Base-by-base conservation (phyloP, 2,329 filamentous ascomycete species). In the Dryadomyces quercivorus region DNA sequence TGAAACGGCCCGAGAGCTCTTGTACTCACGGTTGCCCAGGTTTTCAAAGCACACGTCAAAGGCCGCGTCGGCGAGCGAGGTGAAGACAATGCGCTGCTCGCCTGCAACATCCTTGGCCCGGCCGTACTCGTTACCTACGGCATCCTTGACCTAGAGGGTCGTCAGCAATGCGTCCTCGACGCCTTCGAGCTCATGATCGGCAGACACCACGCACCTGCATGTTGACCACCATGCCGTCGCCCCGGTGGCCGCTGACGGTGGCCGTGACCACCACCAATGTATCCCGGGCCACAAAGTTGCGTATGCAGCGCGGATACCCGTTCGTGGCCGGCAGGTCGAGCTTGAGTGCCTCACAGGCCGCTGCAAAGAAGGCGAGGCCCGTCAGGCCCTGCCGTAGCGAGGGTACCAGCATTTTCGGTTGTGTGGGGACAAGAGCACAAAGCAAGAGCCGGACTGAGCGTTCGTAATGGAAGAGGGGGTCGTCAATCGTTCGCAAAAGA, bases 31-130 rank as follows among this genome's bases (percentile, higher is more conserved):
- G n/a, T 42, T 79, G 59, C 90, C 75, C 64, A 84, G 70, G 70
- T 96, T 97, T 71, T 94, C 88, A 67, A 96, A 95, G 78, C 92
- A 98, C 52, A 98, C 88, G 65, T 97, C 92, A 66, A 98, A 96
- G 10, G 89, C 87, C 38, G 88, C 87, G 70, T 97, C 91, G 52
- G 85, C 84, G 68, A 93, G 87, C 42, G 91, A 89, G 50, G 92
- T 97, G 69, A 98, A 98, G 51, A 92, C 88, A 68, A 90, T 91
- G 67, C 92, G 83, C 69, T 88, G 86, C 74, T 96, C 91, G 70
- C 93, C 93, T 16, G 84, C 86, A 57, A 97, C 82, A 66, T 98
- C 91, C 72, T 86, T 92, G 53, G 93, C 89, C 58, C 83, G 82
- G 66, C 88, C 90, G 72, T 97, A 96, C 71, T 97, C 90, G 73